phyloP scores from a whole-genome alignment of 331 rosid species.

The Arachis monticola region DNA sequence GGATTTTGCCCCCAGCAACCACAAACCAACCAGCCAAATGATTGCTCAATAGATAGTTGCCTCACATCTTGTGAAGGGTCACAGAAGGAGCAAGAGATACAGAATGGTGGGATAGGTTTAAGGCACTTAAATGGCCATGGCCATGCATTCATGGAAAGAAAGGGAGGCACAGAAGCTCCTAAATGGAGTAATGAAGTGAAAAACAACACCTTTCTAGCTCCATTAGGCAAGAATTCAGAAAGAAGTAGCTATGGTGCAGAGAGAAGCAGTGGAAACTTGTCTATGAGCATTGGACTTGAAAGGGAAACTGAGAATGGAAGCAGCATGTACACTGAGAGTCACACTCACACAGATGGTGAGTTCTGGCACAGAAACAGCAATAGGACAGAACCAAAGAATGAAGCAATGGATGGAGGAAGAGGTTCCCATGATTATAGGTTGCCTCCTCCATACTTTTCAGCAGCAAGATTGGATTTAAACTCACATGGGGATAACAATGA shows the following conservation, averaged over 20 bases:
- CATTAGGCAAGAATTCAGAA: slow-evolving; percentile 49
- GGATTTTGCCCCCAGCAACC: slow-evolving; percentile 55
- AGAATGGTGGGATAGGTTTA: slow-evolving; percentile 47
- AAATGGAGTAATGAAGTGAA: slow-evolving; percentile 49
- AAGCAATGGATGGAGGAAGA: slow-evolving; percentile 43
- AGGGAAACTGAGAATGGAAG: slow-evolving; percentile 52
- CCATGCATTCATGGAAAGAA: slow-evolving; percentile 54
- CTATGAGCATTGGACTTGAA: slow-evolving; percentile 66
- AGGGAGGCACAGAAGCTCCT: slow-evolving; percentile 43
- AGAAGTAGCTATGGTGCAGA: slow-evolving; percentile 48
- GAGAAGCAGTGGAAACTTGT: slow-evolving; percentile 49
- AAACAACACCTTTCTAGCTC: slow-evolving; percentile 48
- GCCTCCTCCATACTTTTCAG: slow-evolving; percentile 59
- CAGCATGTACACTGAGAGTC: slow-evolving; percentile 41
- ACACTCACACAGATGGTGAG: slow-evolving; percentile 36
- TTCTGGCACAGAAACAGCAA: slow-evolving; percentile 39
- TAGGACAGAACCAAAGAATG: slow-evolving; percentile 45
- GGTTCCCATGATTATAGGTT: slow-evolving; percentile 46
- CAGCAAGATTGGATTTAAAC: slow-evolving; percentile 73
- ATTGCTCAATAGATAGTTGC: slow-evolving; percentile 86
- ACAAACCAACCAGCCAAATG: slow-evolving; percentile 58
- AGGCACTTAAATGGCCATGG: slow-evolving; percentile 48
- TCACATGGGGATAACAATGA: slow-evolving; percentile 63
- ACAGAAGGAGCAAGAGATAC: slow-evolving; percentile 74
- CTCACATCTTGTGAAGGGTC: slow-evolving; percentile 74